Base-by-base conservation (phyloP, 768 basidiomycete genomes). In the Phaeotremella skinneri region DNA sequence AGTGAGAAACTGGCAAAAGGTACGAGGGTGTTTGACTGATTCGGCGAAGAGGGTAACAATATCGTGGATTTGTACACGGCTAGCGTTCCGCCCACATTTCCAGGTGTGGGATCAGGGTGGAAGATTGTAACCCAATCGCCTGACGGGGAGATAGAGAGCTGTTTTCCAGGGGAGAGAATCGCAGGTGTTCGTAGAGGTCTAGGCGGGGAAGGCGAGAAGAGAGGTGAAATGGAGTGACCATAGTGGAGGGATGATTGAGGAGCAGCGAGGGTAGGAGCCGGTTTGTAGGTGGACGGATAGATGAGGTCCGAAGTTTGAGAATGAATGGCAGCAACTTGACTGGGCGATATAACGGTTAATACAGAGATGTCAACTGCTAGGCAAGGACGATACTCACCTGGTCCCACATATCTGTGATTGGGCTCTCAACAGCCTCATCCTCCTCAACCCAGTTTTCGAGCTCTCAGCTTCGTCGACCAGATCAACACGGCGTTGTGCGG, bases 121-220 rank as follows among this genome's bases (percentile, higher is more conserved):
- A 62, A 72, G 27, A 64, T 59, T 21, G 61, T 49, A 2, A 60
- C 49, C 70, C 70, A 72, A 3, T 52, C 13, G 3, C 55, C 60
- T 34, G 55, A 48, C 1, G 61, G 63, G 3, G 63, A 66, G 20
- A 64, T 23, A 7, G 59, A 61, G 2, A 69, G 13, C 26, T 64
- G 55, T 32, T 56, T 29, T 2, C 51, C 55, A 1, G 66, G 66
- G 7, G 59, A 42, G 0, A 69, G 43, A 31, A 70, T 27, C 0
- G 54, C n/a, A 2, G 71, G 62, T 3, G 56, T 59, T 2, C 55
- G 52, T 5, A 73, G 45, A 3, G 61, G 49, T 32, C 59, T 41
- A 31, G 71, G 66, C 16, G 59, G 49, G 2, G 57, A 52, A 30
- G 55, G 11, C 2, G 54, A 30, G 27, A 58, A 61, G 37, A 72